phyloP scores from a whole-genome alignment of 1,284 basidiomycete species.

The Sparassis latifolia region DNA sequence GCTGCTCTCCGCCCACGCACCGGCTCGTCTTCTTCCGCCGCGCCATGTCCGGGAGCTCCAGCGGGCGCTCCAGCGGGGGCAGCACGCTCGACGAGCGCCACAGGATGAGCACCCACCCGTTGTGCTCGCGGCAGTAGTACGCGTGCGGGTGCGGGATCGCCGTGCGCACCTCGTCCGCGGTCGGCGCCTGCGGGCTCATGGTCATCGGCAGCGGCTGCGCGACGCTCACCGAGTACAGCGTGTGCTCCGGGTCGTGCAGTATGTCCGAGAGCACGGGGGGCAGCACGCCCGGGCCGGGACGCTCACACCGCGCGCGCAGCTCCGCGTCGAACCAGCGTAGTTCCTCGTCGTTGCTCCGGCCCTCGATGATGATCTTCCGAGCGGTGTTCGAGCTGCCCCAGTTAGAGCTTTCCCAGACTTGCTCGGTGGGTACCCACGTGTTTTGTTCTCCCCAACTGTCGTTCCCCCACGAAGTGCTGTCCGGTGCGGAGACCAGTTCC shows the following conservation, averaged over 20 bases:
- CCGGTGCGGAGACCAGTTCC: too few relatives aligned
- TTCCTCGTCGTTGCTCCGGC: conserved; percentile 52
- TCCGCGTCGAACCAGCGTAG: conserved; percentile 58
- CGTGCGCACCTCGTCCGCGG: conserved; percentile 52
- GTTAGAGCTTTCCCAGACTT: conserved; percentile 12
- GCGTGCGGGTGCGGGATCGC: conserved; percentile 74
- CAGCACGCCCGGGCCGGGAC: conserved; percentile 64
- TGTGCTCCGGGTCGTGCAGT: conserved; percentile 65
- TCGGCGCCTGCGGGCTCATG: conserved; percentile 29
- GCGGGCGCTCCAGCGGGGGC: conserved; percentile 47
- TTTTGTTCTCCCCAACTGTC: not conserved
- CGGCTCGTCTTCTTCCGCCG: conserved; percentile 43
- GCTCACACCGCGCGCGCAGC: conserved; percentile 32
- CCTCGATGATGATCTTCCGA: conserved; percentile 42
- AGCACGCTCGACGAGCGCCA: conserved; percentile 57
- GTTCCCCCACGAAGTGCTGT: too few relatives aligned
- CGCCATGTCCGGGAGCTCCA: conserved; percentile 47
- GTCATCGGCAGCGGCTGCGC: conserved; percentile 27
- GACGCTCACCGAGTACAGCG: conserved; percentile 55
- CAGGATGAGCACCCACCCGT: conserved; percentile 69
- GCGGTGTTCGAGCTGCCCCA: conserved; percentile 15
- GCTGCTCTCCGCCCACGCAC: conserved; percentile 43
- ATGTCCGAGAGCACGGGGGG: conserved; percentile 57
- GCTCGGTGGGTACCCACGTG: conserved; percentile 2
- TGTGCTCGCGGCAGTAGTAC: conserved; percentile 72